Conservation (phyloP, 331 rosid genomes). For the Cydonia oblonga region DNA sequence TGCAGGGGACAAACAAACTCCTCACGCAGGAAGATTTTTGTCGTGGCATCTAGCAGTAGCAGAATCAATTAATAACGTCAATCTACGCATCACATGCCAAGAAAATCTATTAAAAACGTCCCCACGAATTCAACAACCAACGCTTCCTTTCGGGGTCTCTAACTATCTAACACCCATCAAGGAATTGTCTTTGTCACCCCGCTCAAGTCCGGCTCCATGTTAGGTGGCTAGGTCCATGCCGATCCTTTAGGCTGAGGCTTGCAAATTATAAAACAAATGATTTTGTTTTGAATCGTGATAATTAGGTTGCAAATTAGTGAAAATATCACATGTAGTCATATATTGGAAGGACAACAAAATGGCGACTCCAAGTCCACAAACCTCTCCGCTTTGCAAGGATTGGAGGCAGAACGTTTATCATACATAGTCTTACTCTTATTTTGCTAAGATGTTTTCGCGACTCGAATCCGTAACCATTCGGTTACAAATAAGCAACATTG, state of each 20-base stretch:
- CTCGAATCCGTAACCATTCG: fast-evolving
- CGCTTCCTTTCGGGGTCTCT: neutral
- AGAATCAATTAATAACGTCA: too few species aligned
- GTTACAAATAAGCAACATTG: neutral
- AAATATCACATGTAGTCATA: too few species aligned
- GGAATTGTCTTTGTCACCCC: neutral
- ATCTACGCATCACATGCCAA: neutral
- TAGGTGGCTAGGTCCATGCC: neutral
- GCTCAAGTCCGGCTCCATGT: neutral
- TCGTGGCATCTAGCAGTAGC: neutral
- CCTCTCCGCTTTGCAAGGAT: too few species aligned
- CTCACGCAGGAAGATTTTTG: neutral
- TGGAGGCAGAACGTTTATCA: fast-evolving
- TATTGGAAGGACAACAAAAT: too few species aligned
- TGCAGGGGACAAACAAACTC: neutral
- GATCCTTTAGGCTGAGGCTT: neutral
- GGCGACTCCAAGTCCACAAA: neutral
- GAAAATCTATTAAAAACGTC: neutral
- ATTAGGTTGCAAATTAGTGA: neutral
- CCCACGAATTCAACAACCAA: constrained; percentile 16
- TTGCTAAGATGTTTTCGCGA: too few species aligned
- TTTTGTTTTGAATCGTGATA: neutral
- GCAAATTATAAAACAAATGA: neutral
- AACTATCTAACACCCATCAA: neutral
- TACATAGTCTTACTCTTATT: fast-evolving